Evolutionary conservation across 805 yeast species (phyloP), one percentile per base, ranked within the genome.

Genomic region (Sugiyamaella mastotermitis): DNA sequence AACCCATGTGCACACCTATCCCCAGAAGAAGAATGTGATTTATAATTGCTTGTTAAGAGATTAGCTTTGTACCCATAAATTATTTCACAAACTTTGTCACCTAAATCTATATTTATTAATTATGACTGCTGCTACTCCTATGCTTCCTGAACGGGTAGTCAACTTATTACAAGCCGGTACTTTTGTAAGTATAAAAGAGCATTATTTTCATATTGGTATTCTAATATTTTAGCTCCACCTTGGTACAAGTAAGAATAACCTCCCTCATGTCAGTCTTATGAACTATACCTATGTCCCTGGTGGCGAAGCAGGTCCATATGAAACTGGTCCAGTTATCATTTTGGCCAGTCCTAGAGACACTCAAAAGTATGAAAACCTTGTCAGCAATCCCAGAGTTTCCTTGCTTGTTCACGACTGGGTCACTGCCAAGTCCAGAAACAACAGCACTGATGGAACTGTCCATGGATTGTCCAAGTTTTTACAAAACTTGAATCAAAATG

Each of bases 191-290:
- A n/a, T n/a, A n/a, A n/a, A n/a, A n/a, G n/a, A n/a, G n/a, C n/a
- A n/a, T n/a, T n/a, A n/a, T n/a, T n/a, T n/a, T n/a, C n/a, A n/a
- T n/a, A n/a, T n/a, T n/a, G n/a, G n/a, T n/a, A n/a, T n/a, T 3
- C 7, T 16, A 15, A 15, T 14, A 11, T 35, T 35, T 18, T 28
- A 68, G 57, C 76, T 88, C 27, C 97, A 88, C 58, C 67, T 88
- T 33, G 97, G 90, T 2, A 90, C 97, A 1, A 74, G 86, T 42
- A 65, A 68, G 36, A 71, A 83, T 31, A 69, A 80, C 50, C 60
- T 76, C 31, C 97, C 97, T 4, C 92, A 88, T 44, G 95, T 87
- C 3, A 75, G 92, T 14, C 68, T 90, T 46, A 90, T 90, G 97
- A 90, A 85, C 61, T 90, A 84, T 60, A 78, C 88, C 3, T 84